Base-by-base conservation (phyloP, 768 basidiomycete species). In the Phlebiopsis gigantea region DNA sequence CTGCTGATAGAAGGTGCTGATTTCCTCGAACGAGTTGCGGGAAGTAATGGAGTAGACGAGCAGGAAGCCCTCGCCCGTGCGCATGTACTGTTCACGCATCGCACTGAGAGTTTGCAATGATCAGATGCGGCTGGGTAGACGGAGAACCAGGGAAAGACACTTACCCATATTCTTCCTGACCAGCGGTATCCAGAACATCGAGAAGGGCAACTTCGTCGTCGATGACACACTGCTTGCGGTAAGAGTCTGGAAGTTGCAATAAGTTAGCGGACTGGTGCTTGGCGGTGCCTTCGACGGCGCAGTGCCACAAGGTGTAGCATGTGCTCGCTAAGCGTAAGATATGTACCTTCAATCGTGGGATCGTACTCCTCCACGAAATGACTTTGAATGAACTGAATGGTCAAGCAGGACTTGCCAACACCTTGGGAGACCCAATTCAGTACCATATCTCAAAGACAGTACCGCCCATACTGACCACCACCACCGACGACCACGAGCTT, bases 71-170 rank as follows among this genome's bases (percentile, higher is more conserved):
- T 98, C 95, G 59, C 96, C 96, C 25, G 94, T 93, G 52, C 94
- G 85, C 94, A 98, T 98, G 76, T 98, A 98, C 68, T 98, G 96
- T 68, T 98, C 96, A 46, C 96, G 87, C 96, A 98, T 98, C 22
- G 96, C 96, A 57, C 93, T 95, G 68, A 50, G 58, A 19, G n/a
- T 39, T 39, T 12, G 17, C 34, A 17, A 17, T 3, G 17, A 46
- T 17, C 15, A 17, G 22, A 34, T 31, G 4, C 19, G 22, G 30
- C 29, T 9, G 15, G 21, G 26, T 41, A 31, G 47, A 45, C 30
- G 41, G 34, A 25, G 31, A 44, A 58, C 24, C 55, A 39, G 34
- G 24, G 12, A 43, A 4, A 9, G 41, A 49, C n/a, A 80, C 88
- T 55, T 57, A 93, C 93, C 92, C 92, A 66, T 98, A 98, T 78